Percentiles rank a stretch among this genome's conserved stretches.
These are phyloP conservation scores for Phycomyces blakesleeanus DNA, from an alignment of 192 early-diverging fungal genomes.

Conservation along the genomic window DNA sequence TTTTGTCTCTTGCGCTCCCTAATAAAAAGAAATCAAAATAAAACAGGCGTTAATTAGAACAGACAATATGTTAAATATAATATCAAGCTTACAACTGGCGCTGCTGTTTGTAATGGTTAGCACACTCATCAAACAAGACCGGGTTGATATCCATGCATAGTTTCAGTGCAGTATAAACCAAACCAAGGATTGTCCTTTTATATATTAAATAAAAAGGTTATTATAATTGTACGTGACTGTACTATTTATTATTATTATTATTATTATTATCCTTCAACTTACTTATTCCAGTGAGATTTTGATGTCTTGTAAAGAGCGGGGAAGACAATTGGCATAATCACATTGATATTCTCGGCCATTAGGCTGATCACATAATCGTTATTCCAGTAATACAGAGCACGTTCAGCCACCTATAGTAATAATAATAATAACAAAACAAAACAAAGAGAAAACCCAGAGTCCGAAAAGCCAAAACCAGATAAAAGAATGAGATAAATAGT, in stretches of 20 bases:
- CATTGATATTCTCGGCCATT: slow-evolving; percentile 78
- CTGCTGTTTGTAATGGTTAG: slow-evolving; percentile 78
- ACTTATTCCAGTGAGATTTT: slow-evolving; percentile 89
- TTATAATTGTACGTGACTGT: too few relatives aligned
- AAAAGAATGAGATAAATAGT: not conserved
- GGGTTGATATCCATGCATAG: slow-evolving; percentile 88
- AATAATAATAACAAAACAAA: too few relatives aligned
- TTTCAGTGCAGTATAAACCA: slow-evolving; percentile 87
- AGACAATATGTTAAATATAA: slow-evolving; percentile 1
- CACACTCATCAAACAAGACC: slow-evolving; percentile 84
- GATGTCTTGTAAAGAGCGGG: slow-evolving; percentile 81
- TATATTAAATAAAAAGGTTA: too few relatives aligned
- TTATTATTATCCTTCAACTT: not conserved
- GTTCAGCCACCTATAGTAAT: slow-evolving; percentile 72
- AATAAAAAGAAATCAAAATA: slow-evolving; percentile 4
- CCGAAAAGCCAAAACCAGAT: not conserved
- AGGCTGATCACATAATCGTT: slow-evolving; percentile 87
- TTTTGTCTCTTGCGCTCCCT: slow-evolving; percentile 81
- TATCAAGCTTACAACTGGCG: slow-evolving; percentile 57
- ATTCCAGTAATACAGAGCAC: slow-evolving; percentile 89
- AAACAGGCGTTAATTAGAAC: too few relatives aligned
- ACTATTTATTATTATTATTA: too few relatives aligned
- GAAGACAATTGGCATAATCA: slow-evolving; percentile 86
- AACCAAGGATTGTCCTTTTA: slow-evolving; percentile 85
- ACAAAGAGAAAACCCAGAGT: too few relatives aligned